Evolutionary conservation across 352 stramenopile genomes (phyloP).

Genomic region (Thraustochytrium striatum): DNA sequence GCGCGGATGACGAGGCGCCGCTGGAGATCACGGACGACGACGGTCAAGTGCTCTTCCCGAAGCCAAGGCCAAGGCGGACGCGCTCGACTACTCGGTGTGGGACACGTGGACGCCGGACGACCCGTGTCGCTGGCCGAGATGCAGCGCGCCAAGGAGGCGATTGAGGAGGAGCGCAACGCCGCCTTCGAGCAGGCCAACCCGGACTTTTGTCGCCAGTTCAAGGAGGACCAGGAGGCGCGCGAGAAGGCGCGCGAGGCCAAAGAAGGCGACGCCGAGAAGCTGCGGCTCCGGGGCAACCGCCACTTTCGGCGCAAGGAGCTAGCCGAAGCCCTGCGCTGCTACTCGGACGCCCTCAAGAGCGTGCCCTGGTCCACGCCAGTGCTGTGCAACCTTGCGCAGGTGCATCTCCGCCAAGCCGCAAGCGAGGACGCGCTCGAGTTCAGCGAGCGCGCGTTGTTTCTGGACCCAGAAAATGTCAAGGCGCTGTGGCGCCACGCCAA

Average conservation of each 20-base stretch:
- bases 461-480: slow-evolving; percentile 49
- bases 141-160: slow-evolving; percentile 46
- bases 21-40: slow-evolving; percentile 36
- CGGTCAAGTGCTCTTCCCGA: slow-evolving; percentile 15
- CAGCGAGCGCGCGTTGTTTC: slow-evolving; percentile 47
- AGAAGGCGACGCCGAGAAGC: slow-evolving; percentile 19
- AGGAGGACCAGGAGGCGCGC: slow-evolving; percentile 43
- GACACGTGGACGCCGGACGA: slow-evolving; percentile 49
- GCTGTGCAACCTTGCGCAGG: slow-evolving; percentile 50
- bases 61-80: slow-evolving; percentile 16
- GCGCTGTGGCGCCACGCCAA: slow-evolving; percentile 46
- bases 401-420: background rate
- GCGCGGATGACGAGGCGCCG: background rate
- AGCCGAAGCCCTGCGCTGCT: slow-evolving; percentile 19
- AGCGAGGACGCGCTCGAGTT: slow-evolving; percentile 50
- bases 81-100: slow-evolving; percentile 52
- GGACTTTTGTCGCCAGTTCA: slow-evolving; percentile 51
- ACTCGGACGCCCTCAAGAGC: slow-evolving; percentile 44
- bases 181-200: slow-evolving; percentile 50
- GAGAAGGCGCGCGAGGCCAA: slow-evolving; percentile 14
- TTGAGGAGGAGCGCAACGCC: slow-evolving; percentile 48
- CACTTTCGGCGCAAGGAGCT: slow-evolving; percentile 38
- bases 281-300: slow-evolving; percentile 31
- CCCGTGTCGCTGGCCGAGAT: slow-evolving; percentile 41
- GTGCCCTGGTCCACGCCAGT: slow-evolving; percentile 38